phyloP scores from a whole-genome alignment of 129 eudicot genomes.

The Flaveria robusta region DNA sequence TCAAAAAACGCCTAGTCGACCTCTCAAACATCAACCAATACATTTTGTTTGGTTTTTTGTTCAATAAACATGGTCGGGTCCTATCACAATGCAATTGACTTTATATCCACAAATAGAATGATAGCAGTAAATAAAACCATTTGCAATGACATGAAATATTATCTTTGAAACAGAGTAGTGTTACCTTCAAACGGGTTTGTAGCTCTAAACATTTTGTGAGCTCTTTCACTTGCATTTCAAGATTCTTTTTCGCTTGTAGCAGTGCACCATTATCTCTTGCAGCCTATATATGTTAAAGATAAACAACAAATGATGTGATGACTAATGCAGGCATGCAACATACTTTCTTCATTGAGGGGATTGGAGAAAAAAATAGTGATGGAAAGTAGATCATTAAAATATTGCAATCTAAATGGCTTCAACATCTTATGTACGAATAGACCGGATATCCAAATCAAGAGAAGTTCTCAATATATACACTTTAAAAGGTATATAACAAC shows the following conservation, averaged over 20 bases:
- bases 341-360: constrained; percentile 7
- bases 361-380: constrained; percentile 15
- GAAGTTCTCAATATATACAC: not conserved
- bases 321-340: constrained; percentile 2
- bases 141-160: not conserved
- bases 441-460: not conserved
- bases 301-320: not conserved
- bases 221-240: constrained; percentile 81
- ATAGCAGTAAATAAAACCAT: constrained; percentile 19
- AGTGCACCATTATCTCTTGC: constrained; percentile 84
- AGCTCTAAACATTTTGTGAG: constrained; percentile 74
- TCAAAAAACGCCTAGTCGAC: not conserved
- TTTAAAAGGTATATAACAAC: not conserved
- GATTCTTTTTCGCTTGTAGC: constrained; percentile 72
- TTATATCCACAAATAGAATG: not conserved
- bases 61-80: not conserved
- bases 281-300: constrained; percentile 53
- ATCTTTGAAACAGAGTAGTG: constrained; percentile 20
- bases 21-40: not conserved
- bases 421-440: not conserved
- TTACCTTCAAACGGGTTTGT: constrained; percentile 82
- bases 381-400: constrained; percentile 8
- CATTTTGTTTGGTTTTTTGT: not conserved
- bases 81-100: constrained; percentile 13
- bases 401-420: not conserved